Evolutionary conservation across 441 rosid species (phyloP).

Genomic region (Euphorbia schlechtendalii): DNA sequence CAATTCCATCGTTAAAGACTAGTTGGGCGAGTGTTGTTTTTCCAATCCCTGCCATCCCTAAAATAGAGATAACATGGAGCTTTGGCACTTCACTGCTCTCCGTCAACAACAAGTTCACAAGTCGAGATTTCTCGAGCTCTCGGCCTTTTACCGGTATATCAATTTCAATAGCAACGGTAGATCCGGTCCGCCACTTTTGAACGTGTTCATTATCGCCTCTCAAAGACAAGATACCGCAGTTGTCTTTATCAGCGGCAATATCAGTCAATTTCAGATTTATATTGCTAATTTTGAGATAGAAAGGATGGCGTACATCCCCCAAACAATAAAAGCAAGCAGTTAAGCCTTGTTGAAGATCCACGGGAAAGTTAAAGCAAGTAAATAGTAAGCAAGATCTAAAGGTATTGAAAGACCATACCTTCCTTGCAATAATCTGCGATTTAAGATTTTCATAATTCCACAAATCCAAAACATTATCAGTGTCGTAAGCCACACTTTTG

Average conservation of each 20-base stretch:
- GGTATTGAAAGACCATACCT: too few species aligned
- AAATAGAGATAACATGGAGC: background rate
- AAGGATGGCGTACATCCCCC: background rate
- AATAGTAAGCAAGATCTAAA: too few species aligned
- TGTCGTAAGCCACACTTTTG: slow-evolving; percentile 2
- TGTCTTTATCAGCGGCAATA: background rate
- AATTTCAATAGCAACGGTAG: background rate
- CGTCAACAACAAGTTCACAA: background rate
- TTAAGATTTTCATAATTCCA: slow-evolving; percentile 1
- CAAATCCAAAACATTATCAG: slow-evolving; percentile 6
- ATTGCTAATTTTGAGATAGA: background rate
- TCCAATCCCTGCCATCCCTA: background rate
- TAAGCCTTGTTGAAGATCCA: too few species aligned
- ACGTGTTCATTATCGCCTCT: background rate
- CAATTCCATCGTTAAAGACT: background rate
- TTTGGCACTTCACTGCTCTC: background rate
- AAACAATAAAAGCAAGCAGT: too few species aligned
- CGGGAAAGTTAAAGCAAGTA: background rate
- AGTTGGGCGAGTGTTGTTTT: background rate
- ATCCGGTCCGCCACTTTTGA: too few species aligned
- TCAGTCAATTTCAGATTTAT: background rate
- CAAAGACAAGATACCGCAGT: background rate
- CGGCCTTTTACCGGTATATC: background rate
- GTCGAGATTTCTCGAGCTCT: background rate
- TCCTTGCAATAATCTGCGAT: background rate